A percentile compares a stretch with the other conserved stretches of the same genome.
Evolutionary conservation across 768 basidiomycete genomes (phyloP).

Genomic region (Amanita jacksonii): DNA sequence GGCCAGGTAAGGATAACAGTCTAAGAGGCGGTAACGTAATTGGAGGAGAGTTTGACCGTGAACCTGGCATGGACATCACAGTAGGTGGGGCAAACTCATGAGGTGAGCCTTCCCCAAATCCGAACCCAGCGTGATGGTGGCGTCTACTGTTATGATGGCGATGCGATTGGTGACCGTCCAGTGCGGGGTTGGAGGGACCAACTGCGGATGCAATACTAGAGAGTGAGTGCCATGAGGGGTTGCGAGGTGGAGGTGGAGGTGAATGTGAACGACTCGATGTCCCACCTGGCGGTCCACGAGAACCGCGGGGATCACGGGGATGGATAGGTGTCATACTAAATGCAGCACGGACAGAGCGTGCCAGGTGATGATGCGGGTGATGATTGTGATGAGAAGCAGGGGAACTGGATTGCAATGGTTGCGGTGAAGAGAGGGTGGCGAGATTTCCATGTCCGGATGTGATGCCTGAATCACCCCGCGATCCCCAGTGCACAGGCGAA

Average conservation of each 20-base stretch:
- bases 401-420: constrained; percentile 9
- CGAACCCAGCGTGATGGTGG: constrained; percentile 8
- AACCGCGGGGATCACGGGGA: constrained; percentile 6
- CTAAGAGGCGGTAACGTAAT: constrained; percentile 66
- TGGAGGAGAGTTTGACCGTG: constrained; percentile 59
- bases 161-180: too few relatives aligned
- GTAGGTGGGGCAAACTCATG: constrained; percentile 8
- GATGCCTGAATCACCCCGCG: neutral
- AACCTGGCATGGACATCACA: constrained; percentile 39
- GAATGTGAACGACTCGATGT: neutral
- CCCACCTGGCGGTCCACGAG: neutral
- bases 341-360: constrained; percentile 76
- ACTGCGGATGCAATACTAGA: constrained; percentile 11
- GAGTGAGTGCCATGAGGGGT: constrained; percentile 27
- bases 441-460: too few relatives aligned
- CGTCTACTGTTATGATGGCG: constrained; percentile 3
- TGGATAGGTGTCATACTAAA: constrained; percentile 90
- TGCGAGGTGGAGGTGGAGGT: constrained; percentile 21
- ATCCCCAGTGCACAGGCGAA: constrained; percentile 39
- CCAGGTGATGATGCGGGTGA: constrained; percentile 53
- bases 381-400: constrained; percentile 16
- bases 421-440: constrained; percentile 1
- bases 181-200: constrained; percentile 12
- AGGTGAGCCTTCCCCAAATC: constrained; percentile 7
- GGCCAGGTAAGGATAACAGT: constrained; percentile 17